phyloP scores from a whole-genome alignment of 306 rosid genomes.

The Lablab purpureus region DNA sequence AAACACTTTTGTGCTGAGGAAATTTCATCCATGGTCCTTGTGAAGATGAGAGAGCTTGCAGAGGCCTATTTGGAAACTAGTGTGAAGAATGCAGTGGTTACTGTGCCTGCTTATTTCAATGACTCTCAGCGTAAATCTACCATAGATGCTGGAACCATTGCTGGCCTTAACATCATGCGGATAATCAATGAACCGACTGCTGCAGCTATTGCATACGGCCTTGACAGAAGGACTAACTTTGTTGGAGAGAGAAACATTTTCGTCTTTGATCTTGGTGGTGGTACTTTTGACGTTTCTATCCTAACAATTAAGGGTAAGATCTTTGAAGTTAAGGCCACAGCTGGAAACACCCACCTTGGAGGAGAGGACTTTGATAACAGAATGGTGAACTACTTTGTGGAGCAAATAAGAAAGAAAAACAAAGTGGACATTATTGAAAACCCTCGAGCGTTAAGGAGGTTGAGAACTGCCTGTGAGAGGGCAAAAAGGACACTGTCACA shows the following conservation, averaged over 20 bases:
- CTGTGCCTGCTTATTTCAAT: neutral
- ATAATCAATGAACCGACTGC: neutral
- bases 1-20: neutral
- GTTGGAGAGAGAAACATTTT: neutral
- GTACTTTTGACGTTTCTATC: neutral
- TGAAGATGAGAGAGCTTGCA: neutral
- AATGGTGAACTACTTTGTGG: neutral
- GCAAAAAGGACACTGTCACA: neutral
- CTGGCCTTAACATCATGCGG: neutral
- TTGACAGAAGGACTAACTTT: neutral
- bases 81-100: neutral
- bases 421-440: neutral
- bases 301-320: neutral
- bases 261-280: neutral
- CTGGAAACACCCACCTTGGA: neutral
- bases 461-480: neutral
- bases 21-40: neutral
- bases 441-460: neutral
- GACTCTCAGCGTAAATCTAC: neutral
- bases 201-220: neutral
- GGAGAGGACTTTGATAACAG: neutral
- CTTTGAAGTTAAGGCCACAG: neutral
- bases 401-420: neutral
- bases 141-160: slow-evolving; percentile 1
- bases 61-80: neutral